A percentile compares a stretch with the other conserved stretches of the same genome.
Conservation (phyloP, 345 rosid genomes). For the Lepidium africanum region DNA sequence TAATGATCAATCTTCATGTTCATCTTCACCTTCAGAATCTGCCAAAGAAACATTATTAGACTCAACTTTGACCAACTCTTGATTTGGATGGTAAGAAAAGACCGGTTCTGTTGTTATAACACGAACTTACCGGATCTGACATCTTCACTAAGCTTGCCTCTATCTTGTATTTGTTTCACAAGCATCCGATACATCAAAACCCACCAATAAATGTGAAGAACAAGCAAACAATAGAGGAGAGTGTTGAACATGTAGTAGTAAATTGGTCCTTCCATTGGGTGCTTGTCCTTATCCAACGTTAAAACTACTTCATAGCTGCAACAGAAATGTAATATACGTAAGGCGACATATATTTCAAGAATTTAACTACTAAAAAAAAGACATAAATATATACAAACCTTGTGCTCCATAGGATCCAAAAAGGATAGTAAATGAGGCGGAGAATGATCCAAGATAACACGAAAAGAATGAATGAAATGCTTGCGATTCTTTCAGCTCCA, state of each 20-base stretch:
- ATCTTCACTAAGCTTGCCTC: constrained; percentile 62
- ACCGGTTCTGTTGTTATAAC: not conserved
- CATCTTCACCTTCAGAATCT: constrained; percentile 84
- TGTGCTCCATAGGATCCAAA: constrained; percentile 76
- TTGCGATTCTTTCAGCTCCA: constrained; percentile 52
- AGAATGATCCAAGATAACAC: constrained; percentile 50
- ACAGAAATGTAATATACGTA: not conserved
- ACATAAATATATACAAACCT: constrained; percentile 33
- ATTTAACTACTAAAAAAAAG: not conserved
- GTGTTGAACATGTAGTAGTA: constrained; percentile 72
- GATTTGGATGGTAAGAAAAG: not conserved
- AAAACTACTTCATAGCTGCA: constrained; percentile 67
- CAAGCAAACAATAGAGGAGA: constrained; percentile 61
- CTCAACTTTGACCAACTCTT: not conserved
- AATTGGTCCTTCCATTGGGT: constrained; percentile 37
- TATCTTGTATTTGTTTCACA: constrained; percentile 41
- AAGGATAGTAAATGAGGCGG: constrained; percentile 55
- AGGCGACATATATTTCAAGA: not conserved
- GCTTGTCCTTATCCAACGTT: constrained; percentile 42
- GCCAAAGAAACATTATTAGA: constrained; percentile 4
- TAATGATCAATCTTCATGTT: constrained; percentile 60
- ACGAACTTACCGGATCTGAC: constrained; percentile 57
- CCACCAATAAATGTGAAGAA: constrained; percentile 77
- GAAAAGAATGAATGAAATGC: constrained; percentile 42
- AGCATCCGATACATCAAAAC: constrained; percentile 56